Conservation (phyloP, 2,329 filamentous ascomycete genomes). For the Botryotinia convoluta region DNA sequence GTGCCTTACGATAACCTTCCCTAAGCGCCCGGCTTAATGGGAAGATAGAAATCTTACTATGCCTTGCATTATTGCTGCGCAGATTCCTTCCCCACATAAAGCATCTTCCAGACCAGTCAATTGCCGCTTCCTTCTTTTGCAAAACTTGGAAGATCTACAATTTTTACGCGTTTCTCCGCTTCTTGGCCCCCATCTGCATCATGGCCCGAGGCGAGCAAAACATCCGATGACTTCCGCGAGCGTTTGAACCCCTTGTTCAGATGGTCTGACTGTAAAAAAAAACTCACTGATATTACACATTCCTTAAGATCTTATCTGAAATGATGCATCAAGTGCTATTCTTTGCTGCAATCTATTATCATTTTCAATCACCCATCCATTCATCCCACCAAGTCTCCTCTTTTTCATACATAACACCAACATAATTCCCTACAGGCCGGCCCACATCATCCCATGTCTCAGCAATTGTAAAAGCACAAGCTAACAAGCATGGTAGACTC, state of each 20-base stretch:
- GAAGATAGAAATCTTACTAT: conserved; percentile 28
- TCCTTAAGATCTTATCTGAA: background rate
- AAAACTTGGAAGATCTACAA: conserved; percentile 15
- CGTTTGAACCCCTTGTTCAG: background rate
- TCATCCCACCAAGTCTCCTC: background rate
- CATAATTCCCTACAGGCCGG: background rate
- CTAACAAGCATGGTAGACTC: conserved; percentile 30
- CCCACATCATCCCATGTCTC: background rate
- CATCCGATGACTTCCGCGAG: background rate
- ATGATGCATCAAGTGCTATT: conserved; percentile 1
- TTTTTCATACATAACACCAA: background rate
- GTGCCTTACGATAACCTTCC: conserved; percentile 37
- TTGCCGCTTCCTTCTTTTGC: conserved; percentile 19
- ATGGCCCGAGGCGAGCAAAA: conserved; percentile 9
- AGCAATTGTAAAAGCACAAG: background rate
- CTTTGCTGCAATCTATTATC: background rate
- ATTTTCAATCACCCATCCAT: background rate
- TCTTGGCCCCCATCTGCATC: conserved; percentile 15
- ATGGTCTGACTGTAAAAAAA: conserved; percentile 4
- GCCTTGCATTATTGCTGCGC: conserved; percentile 36
- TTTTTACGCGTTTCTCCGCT: conserved; percentile 6
- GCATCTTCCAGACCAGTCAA: conserved; percentile 30
- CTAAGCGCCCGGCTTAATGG: conserved; percentile 39
- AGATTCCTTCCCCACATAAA: conserved; percentile 30
- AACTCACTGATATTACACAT: background rate